Evolutionary conservation across 2,329 filamentous ascomycete genomes (phyloP), one percentile per base, ranked within the genome.

Genomic region (Xylariomycetidae sp.): DNA sequence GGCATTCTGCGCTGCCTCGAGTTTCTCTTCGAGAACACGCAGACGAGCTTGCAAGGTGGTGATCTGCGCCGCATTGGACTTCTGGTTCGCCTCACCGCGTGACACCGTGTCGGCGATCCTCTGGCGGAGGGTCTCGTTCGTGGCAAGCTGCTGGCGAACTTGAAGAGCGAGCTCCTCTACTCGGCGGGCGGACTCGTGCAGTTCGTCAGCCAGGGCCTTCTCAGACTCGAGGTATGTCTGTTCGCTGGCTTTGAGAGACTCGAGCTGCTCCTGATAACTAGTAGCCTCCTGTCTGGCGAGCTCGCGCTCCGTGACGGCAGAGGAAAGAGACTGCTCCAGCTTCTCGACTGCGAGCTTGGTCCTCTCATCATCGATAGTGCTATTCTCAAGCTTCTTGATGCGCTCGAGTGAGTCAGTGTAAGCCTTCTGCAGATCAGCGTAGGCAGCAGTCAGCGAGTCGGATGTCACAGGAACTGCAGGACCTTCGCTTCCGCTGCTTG

Each of bases 71-170:
- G 85, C 85, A 42, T 88, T 94, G 39, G 80, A 66, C 51, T 82
- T 81, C 57, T 94, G 89, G 49, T 92, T 87, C 19, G 74, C 72
- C 51, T 97, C 90, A 37, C 90, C 89, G 43, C 88, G 85, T 33
- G 78, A 69, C 23, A 97, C 85, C 2, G 89, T 88, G 14, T 85
- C 77, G 6, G 82, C 69, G 3, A 98, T 78, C 26, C 90, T 84
- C 36, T 76, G 69, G 36, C 88, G 82, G 31, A 98, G 70, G 17
- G 76, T 70, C 23, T 75, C 71, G 59, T 97, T 97, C 19, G 76
- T 75, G n/a, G 80, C 68, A 26, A 97, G 72, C 59, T 96, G 90
- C 36, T 80, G 70, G 36, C 82, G 80, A 16, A 96, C 88, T 56
- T 94, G 82, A 25, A 70, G 67, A 6, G 87, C 85, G 14, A 97